Percentiles rank a stretch among this genome's conserved stretches.
phyloP scores from a whole-genome alignment of 225 moss, liverwort and hornwort species.

The Takakia lepidozioides region DNA sequence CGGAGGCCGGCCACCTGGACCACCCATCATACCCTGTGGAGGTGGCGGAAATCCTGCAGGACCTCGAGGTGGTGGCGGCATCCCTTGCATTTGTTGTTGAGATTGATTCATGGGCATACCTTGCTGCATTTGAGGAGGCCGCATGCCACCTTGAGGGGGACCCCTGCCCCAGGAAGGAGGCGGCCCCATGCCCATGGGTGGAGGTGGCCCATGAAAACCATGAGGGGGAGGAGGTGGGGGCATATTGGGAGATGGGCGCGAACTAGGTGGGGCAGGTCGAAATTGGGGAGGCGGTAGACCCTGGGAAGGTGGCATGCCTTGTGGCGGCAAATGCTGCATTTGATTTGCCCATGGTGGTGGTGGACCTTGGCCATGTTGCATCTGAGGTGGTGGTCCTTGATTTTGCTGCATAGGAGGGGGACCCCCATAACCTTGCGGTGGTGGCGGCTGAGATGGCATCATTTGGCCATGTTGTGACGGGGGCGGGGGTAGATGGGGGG shows the following conservation, averaged over 20 bases:
- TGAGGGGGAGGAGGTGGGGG: slow-evolving; percentile 72
- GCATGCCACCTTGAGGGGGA: slow-evolving; percentile 74
- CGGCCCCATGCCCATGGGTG: slow-evolving; percentile 86
- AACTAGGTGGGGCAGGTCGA: slow-evolving; percentile 57
- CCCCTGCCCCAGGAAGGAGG: slow-evolving; percentile 73
- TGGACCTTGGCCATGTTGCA: slow-evolving; percentile 31
- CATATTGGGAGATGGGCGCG: slow-evolving; percentile 70
- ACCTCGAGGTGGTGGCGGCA: slow-evolving; percentile 51
- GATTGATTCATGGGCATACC: slow-evolving; percentile 22
- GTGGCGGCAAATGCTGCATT: slow-evolving; percentile 41
- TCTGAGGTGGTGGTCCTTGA: slow-evolving; percentile 22
- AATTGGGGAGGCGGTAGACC: slow-evolving; percentile 56
- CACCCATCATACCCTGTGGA: slow-evolving; percentile 69
- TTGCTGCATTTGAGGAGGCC: slow-evolving; percentile 43
- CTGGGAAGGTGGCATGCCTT: slow-evolving; percentile 35
- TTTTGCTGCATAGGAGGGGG: slow-evolving; percentile 29
- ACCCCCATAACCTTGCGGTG: slow-evolving; percentile 45
- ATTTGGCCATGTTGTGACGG: slow-evolving; percentile 69
- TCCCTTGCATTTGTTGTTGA: slow-evolving; percentile 24
- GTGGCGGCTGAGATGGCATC: slow-evolving; percentile 39
- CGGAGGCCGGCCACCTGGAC: slow-evolving; percentile 36
- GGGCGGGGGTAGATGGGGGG: slow-evolving; percentile 75
- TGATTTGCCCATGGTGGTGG: slow-evolving; percentile 33
- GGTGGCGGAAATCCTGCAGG: slow-evolving; percentile 63
- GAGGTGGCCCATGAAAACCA: slow-evolving; percentile 65